Conservation (phyloP, 2,329 filamentous ascomycete genomes). For the Neopestalotiopsis sp. region DNA sequence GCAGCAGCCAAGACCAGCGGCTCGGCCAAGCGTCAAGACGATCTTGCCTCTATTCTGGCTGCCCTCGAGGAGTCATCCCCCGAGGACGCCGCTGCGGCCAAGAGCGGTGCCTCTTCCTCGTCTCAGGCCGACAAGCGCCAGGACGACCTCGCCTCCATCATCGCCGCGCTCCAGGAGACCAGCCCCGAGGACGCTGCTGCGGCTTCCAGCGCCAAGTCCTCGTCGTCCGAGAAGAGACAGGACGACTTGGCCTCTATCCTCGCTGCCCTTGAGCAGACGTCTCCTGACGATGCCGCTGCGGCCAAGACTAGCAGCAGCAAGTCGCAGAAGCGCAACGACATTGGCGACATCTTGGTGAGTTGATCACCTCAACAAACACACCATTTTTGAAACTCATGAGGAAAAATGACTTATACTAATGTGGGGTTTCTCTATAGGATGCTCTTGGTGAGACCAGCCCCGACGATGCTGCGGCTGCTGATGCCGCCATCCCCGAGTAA, state of each 20-base stretch:
- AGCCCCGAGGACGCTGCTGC: slow-evolving; percentile 11
- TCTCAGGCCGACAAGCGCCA: slow-evolving; percentile 5
- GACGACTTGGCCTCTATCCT: slow-evolving; percentile 11
- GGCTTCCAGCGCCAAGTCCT: background rate
- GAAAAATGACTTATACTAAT: background rate
- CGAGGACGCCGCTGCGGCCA: slow-evolving; percentile 12
- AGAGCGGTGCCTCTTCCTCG: background rate
- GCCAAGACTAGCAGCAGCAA: background rate
- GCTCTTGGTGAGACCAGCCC: background rate
- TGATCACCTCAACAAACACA: background rate
- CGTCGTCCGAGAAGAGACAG: slow-evolving; percentile 1
- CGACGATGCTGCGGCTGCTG: background rate
- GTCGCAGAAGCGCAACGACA: background rate
- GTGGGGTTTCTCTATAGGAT: background rate
- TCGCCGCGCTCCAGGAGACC: slow-evolving; percentile 7
- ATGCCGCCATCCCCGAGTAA: background rate
- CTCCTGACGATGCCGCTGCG: slow-evolving; percentile 10
- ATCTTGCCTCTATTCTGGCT: slow-evolving; percentile 10
- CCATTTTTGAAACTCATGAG: background rate
- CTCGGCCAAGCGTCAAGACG: slow-evolving; percentile 2
- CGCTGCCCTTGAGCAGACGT: slow-evolving; percentile 5
- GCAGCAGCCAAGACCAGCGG: background rate
- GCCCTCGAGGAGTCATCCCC: slow-evolving; percentile 4
- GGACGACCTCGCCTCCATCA: slow-evolving; percentile 13
- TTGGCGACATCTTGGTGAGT: background rate